Base-by-base conservation (phyloP, 192 early-diverging fungal genomes). In the Backusella mclennaniae region DNA sequence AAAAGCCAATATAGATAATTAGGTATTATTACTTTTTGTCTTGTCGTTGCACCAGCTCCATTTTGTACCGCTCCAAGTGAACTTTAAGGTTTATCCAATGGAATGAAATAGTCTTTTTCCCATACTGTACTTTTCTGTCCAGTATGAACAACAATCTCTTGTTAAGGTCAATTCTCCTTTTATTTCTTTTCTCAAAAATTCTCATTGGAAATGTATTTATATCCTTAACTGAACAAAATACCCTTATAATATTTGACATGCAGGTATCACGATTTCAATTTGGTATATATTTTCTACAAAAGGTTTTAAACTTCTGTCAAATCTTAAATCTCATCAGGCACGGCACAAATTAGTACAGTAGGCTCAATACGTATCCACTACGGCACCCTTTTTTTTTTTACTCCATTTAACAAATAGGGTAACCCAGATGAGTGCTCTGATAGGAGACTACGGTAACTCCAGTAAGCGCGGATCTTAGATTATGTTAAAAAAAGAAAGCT, bases 111-210 rank as follows among this genome's bases (percentile, higher is more conserved):
- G 21, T 0, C 26, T 3, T 63, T 63, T 63, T 63, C 56, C 56
- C 56, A 63, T 63, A 63, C 56, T 63, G 23, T 3, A 63, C 56
- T 63, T 63, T 63, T 63, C 56, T 23, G 56, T 15, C 11, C 56
- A 14, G 21, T 23, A 63, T 63, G 11, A 29, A 14, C 56, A 23
- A 63, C 21, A 63, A 14, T 26, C 29, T 11, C 56, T 63, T 29
- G 56, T 63, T 63, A 63, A 63, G 56, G 56, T 63, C 56, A 63
- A 63, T 63, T 63, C 56, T 26, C 56, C 56, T 63, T 29, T 53
- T 53, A 53, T 53, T 53, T 39, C 11, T 39, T 3, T 63, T 26
- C 4, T 11, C 8, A 63, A 63, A 63, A 63, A 63, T 63, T 63
- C 56, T 63, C 56, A 63, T 11, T 63, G 21, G 26, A 49, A 4